Percentiles rank a stretch among this genome's conserved stretches.
These are phyloP conservation scores for Vanilla planifolia DNA, from an alignment of 106 monocot genomes.

Conservation along the genomic window DNA sequence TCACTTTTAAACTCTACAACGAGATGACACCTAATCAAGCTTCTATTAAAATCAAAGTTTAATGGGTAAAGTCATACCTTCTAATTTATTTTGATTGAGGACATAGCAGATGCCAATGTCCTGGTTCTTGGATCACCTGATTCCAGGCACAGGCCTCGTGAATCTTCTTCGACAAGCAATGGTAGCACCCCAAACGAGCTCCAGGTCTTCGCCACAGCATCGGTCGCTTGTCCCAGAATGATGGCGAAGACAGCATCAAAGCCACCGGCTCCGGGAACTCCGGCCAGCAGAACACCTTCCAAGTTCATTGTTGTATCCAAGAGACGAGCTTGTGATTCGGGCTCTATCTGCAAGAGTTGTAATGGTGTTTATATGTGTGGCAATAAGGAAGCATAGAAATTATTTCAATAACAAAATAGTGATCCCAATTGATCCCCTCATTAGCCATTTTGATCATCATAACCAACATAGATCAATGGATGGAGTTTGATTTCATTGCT, in stretches of 20 bases:
- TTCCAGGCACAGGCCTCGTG: slow-evolving; percentile 66
- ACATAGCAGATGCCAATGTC: slow-evolving; percentile 42
- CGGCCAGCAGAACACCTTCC: slow-evolving; percentile 81
- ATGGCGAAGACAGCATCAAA: slow-evolving; percentile 84
- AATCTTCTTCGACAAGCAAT: slow-evolving; percentile 74
- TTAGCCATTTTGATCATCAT: no score
- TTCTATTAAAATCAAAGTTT: no score
- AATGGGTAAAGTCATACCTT: not conserved
- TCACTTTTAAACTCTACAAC: no score
- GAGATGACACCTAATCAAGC: no score
- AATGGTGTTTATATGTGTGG: not conserved
- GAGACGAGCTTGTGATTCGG: slow-evolving; percentile 82
- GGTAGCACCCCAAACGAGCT: slow-evolving; percentile 63
- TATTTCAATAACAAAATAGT: no score
- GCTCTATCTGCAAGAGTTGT: slow-evolving; percentile 69
- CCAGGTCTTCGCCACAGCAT: slow-evolving; percentile 34
- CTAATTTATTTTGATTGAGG: slow-evolving; percentile 24
- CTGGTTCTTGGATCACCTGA: slow-evolving; percentile 46
- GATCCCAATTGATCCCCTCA: no score
- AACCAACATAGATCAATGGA: no score
- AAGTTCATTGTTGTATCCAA: slow-evolving; percentile 84
- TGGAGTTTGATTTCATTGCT: no score
- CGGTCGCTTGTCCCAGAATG: slow-evolving; percentile 35
- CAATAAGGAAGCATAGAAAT: no score
- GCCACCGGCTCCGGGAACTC: slow-evolving; percentile 96